These are phyloP conservation scores for Sindora glabra DNA, from an alignment of 306 rosid genomes.

Conservation along the genomic window DNA sequence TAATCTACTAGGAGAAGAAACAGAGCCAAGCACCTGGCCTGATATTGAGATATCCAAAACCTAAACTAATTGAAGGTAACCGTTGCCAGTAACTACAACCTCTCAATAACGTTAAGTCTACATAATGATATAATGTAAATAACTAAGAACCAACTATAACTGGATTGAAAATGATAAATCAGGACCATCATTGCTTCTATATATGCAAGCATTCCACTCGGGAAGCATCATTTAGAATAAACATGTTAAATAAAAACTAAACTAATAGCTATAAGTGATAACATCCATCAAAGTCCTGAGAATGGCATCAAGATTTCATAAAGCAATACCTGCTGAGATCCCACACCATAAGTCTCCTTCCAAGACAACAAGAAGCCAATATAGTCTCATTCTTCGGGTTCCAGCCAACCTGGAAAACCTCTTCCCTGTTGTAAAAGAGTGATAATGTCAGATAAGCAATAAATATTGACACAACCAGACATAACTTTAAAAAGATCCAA, in stretches of 20 bases:
- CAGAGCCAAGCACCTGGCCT: neutral
- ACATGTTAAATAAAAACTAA: too few relatives aligned
- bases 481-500: neutral
- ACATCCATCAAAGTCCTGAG: neutral
- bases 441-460: conserved; percentile 15
- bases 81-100: neutral
- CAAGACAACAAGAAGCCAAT: conserved; percentile 94
- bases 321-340: conserved; percentile 91
- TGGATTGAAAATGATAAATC: neutral
- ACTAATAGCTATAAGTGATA: neutral
- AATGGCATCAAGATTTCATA: neutral
- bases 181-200: neutral
- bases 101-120: neutral
- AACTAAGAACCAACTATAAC: neutral
- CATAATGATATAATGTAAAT: neutral
- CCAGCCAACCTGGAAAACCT: conserved; percentile 99
- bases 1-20: neutral
- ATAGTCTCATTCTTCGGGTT: conserved; percentile 94
- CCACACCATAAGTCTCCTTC: conserved; percentile 99
- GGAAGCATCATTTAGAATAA: neutral
- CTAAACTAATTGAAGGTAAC: too few relatives aligned
- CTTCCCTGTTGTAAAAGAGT: conserved; percentile 56
- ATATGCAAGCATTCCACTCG: neutral
- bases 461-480: neutral
- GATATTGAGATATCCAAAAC: too few relatives aligned